Conservation (phyloP, 805 yeast species). For the Hanseniaspora jakobsenii region DNA sequence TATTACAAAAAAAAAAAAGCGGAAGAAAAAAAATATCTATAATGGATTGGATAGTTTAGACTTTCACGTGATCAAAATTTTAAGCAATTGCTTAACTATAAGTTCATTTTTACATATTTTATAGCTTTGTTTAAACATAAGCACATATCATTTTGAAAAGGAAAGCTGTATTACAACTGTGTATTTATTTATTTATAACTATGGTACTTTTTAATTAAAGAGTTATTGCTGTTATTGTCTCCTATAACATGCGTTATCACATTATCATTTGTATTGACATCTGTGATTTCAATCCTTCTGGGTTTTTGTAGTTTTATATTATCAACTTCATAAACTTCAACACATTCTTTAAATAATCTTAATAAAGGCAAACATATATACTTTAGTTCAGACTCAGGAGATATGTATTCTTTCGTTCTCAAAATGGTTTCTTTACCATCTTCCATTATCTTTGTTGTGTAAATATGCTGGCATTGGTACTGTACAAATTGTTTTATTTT, state of each 20-base stretch:
- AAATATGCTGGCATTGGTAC: conserved; percentile 8
- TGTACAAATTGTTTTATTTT: conserved; percentile 8
- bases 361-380: conserved; percentile 14
- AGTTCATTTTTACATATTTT: too few species aligned
- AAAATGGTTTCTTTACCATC: too few species aligned
- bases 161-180: background rate
- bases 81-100: too few species aligned
- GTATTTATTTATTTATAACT: background rate
- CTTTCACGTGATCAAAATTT: too few species aligned
- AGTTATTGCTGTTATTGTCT: background rate
- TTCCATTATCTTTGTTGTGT: background rate
- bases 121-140: too few species aligned
- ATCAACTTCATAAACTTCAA: background rate
- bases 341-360: conserved; percentile 9
- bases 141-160: too few species aligned
- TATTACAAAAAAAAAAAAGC: too few species aligned
- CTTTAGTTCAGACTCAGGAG: background rate
- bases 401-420: background rate
- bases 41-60: too few species aligned
- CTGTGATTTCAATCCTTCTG: conserved; percentile 7
- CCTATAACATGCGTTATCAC: background rate
- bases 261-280: conserved; percentile 9
- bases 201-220: conserved; percentile 4
- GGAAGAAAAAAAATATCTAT: too few species aligned
- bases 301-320: background rate